Conservation (phyloP, 176 grass and related monocot genomes). For the Bolboschoenus planiculmis region DNA sequence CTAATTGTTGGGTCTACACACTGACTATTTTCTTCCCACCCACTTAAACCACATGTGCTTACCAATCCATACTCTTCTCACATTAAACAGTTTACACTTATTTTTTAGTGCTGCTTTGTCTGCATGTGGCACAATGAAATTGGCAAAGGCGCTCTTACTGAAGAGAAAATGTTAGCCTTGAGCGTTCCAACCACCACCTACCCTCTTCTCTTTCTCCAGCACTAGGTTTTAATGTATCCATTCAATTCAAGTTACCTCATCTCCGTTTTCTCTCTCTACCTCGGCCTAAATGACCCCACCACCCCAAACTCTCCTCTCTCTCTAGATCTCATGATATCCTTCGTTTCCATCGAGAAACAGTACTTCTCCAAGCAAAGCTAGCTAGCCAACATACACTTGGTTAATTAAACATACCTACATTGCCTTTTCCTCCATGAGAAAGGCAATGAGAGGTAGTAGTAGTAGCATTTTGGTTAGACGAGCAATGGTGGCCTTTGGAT, state of each 20-base stretch:
- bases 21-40: conserved; percentile 19
- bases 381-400: neutral
- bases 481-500: conserved; percentile 50
- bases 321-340: neutral
- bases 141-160: conserved; percentile 11
- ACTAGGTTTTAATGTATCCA: conserved; percentile 19
- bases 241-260: conserved; percentile 2
- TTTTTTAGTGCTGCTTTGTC: neutral
- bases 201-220: conserved; percentile 19
- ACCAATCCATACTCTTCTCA: neutral
- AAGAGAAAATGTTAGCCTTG: conserved; percentile 21
- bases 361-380: conserved; percentile 10
- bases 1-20: neutral
- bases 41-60: conserved; percentile 14
- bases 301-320: neutral
- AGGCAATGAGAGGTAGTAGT: conserved; percentile 11
- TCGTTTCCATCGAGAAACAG: neutral
- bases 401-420: neutral
- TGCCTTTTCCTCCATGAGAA: neutral
- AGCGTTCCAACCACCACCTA: conserved; percentile 76
- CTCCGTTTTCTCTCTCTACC: neutral
- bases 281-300: neutral
- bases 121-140: conserved; percentile 14
- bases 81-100: neutral
- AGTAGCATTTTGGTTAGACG: neutral